Conservation (phyloP, 176 grass and related monocot genomes). For the Phoenix dactylifera region DNA sequence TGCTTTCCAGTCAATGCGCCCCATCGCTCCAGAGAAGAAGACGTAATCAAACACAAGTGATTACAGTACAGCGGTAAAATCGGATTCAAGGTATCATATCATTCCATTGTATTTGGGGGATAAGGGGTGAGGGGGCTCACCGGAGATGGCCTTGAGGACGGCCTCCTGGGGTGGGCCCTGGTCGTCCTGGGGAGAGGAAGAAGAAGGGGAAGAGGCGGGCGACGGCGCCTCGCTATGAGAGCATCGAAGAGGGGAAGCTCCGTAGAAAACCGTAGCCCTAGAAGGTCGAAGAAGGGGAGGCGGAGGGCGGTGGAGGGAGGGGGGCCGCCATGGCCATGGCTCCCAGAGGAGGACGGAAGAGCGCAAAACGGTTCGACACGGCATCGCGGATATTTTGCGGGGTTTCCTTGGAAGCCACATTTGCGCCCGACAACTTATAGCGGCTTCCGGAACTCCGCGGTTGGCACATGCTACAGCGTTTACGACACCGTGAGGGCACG, state of each 20-base stretch:
- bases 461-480: too few relatives aligned
- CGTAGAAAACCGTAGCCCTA: not conserved
- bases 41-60: too few relatives aligned
- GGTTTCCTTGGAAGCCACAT: not conserved
- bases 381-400: not conserved
- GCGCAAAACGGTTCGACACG: not conserved
- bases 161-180: slow-evolving; percentile 57
- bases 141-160: slow-evolving; percentile 64
- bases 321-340: not conserved
- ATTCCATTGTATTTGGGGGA: too few relatives aligned
- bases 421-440: too few relatives aligned
- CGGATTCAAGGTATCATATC: too few relatives aligned
- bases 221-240: not conserved
- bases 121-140: slow-evolving; percentile 13
- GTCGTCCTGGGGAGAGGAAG: slow-evolving; percentile 20
- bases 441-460: too few relatives aligned
- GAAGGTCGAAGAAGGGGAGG: not conserved
- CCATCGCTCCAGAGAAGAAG: too few relatives aligned
- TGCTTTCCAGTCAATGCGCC: too few relatives aligned
- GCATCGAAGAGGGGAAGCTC: not conserved
- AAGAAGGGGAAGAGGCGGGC: not conserved
- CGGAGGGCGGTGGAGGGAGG: not conserved
- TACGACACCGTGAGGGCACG: too few relatives aligned
- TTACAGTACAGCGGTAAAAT: too few relatives aligned
- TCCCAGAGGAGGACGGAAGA: slow-evolving; percentile 8